Base-by-base conservation (phyloP, 495 filamentous ascomycete species). In the Talaromyces stipitatus region DNA sequence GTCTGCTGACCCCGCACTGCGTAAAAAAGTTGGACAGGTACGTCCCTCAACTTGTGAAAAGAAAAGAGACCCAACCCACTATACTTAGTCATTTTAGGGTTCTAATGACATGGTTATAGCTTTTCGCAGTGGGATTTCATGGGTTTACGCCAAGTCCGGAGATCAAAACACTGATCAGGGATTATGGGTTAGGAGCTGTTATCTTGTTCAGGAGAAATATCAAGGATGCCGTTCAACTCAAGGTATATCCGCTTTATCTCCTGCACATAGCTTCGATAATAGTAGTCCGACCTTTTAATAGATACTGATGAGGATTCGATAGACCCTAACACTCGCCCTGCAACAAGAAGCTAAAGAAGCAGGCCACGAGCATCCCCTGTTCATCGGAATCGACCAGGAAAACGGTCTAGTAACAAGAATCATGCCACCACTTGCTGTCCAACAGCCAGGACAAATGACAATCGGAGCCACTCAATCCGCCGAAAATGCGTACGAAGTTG, bases 61-160 rank as follows among this genome's bases (percentile, higher is more conserved):
- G 16, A 36, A 36, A n/a, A 36, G 14, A 36, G 6, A n/a, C 7
- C 12, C 14, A 4, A 36, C 6, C 32, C 14, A n/a, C 33, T 4
- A 6, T n/a, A n/a, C 12, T n/a, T 4, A n/a, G 33, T 36, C 14
- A 36, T 11, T 11, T 1, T 0, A 36, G 33, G 16, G 14, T 9
- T n/a, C 14, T 16, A 4, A n/a, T 36, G 16, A 36, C 33, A 36
- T 36, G 10, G 3, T 52, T 51, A 7, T 47, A 80, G 77, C 69
- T 80, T 28, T 80, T 80, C 60, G 75, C 72, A 26, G 76, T 78
- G 45, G 77, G 77, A 11, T 78, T 80, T 36, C 71, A 80, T 56
- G 75, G 73, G 43, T 62, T 66, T 47, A 66, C 63, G 1, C 72
- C 70, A 23, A 78, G 72, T 58, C 62, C 71, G 2, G 76, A 78